Evolutionary conservation across 2,329 filamentous ascomycete species (phyloP).

Genomic region (Apiospora koreana): DNA sequence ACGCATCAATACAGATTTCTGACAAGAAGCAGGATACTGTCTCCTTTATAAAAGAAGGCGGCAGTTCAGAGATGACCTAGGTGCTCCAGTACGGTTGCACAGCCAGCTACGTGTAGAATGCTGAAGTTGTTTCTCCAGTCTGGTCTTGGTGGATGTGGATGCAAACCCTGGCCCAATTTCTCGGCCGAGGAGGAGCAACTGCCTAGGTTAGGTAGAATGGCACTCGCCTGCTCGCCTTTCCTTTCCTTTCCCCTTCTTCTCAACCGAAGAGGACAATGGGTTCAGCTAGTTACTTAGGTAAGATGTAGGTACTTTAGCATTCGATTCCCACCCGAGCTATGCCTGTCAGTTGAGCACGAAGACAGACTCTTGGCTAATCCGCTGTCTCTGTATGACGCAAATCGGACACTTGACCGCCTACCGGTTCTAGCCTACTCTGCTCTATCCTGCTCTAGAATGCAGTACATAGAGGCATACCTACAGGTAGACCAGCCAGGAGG

Average conservation of each 20-base stretch:
- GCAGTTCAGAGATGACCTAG: background rate
- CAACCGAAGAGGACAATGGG: background rate
- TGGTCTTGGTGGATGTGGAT: slow-evolving; percentile 3
- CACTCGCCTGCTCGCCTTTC: background rate
- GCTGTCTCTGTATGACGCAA: background rate
- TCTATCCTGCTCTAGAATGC: background rate
- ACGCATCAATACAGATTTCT: slow-evolving; percentile 1
- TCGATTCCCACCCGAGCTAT: background rate
- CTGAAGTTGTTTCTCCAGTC: background rate
- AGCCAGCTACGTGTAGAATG: slow-evolving; percentile 1
- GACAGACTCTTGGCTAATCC: background rate
- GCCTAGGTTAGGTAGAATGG: slow-evolving; percentile 5
- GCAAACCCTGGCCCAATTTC: background rate
- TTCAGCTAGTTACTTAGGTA: too few species aligned
- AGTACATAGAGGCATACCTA: background rate
- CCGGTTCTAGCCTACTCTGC: background rate
- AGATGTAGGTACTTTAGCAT: background rate
- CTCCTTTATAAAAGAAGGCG: background rate
- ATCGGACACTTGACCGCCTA: background rate
- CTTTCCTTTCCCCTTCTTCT: background rate
- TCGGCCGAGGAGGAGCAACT: background rate
- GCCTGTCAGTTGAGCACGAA: background rate
- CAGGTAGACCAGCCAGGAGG: background rate
- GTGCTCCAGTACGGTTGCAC: background rate
- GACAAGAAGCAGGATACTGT: background rate